Percentiles rank a stretch among this genome's conserved stretches.
phyloP scores from a whole-genome alignment of 495 filamentous ascomycete genomes.

The Staphylotrichum tortipilum region DNA sequence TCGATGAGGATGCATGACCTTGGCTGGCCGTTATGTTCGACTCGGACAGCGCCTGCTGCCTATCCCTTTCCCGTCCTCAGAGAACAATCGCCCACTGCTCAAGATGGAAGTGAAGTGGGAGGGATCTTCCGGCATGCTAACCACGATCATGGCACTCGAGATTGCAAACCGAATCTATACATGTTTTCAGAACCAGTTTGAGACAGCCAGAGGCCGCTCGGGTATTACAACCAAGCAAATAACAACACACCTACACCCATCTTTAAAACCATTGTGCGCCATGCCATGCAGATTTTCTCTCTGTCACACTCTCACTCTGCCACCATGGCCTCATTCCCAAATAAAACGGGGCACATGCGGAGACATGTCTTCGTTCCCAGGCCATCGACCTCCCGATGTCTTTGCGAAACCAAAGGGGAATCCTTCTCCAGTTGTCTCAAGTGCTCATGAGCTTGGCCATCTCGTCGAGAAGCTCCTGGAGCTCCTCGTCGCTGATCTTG shows the following conservation, averaged over 20 bases:
- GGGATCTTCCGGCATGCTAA: background rate
- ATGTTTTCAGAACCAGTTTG: background rate
- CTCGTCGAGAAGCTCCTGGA: constrained; percentile 83
- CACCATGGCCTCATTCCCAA: background rate
- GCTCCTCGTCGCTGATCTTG: constrained; percentile 79
- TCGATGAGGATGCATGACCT: too few relatives aligned
- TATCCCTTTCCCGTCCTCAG: too few relatives aligned
- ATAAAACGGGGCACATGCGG: background rate
- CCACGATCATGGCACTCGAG: background rate
- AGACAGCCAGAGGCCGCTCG: background rate
- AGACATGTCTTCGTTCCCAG: too few relatives aligned
- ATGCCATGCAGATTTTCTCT: constrained; percentile 12
- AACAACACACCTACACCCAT: constrained; percentile 4
- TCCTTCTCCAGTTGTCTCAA: background rate
- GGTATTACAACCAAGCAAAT: constrained; percentile 7
- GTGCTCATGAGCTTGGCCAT: constrained; percentile 59
- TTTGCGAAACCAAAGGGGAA: too few relatives aligned
- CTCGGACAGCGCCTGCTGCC: too few relatives aligned
- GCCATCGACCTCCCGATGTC: too few relatives aligned
- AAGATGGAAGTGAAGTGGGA: too few relatives aligned
- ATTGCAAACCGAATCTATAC: background rate
- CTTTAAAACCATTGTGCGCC: constrained; percentile 7
- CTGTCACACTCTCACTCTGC: background rate
- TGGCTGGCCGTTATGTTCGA: too few relatives aligned
- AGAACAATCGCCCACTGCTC: too few relatives aligned